These are phyloP conservation scores for Vinca minor DNA, from an alignment of 257 asterid genomes.

Conservation along the genomic window DNA sequence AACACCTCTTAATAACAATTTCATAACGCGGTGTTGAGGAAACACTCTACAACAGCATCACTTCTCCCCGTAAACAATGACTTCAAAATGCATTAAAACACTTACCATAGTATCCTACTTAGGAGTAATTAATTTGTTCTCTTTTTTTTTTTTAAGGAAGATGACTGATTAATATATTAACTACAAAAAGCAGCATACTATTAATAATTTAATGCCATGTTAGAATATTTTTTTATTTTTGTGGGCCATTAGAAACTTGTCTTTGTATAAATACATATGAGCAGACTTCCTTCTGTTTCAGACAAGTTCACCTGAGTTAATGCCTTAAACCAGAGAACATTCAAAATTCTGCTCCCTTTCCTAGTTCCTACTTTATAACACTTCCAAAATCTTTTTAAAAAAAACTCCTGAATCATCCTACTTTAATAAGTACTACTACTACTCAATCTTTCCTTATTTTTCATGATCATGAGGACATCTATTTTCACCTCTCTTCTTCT, in stretches of 20 bases:
- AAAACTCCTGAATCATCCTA: too few species aligned
- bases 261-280: constrained; percentile 12
- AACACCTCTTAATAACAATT: too few species aligned
- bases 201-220: background rate
- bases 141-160: background rate
- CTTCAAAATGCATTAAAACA: constrained; percentile 14
- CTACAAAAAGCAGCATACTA: background rate
- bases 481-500: constrained; percentile 31
- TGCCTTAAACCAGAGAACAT: constrained; percentile 10
- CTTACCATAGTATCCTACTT: background rate
- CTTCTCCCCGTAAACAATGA: constrained; percentile 33
- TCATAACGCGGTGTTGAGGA: too few species aligned
- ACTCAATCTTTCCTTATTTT: background rate
- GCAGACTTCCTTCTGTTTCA: constrained; percentile 7
- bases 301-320: constrained; percentile 11
- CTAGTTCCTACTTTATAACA: too few species aligned
- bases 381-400: too few species aligned
- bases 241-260: constrained; percentile 23
- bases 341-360: constrained; percentile 11
- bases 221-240: background rate
- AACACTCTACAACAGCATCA: constrained; percentile 12
- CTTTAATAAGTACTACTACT: background rate
- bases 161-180: background rate
- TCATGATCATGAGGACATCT: constrained; percentile 32
- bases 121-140: background rate